Conservation (phyloP, 2,329 filamentous ascomycete genomes). For the Colletotrichum phormii region DNA sequence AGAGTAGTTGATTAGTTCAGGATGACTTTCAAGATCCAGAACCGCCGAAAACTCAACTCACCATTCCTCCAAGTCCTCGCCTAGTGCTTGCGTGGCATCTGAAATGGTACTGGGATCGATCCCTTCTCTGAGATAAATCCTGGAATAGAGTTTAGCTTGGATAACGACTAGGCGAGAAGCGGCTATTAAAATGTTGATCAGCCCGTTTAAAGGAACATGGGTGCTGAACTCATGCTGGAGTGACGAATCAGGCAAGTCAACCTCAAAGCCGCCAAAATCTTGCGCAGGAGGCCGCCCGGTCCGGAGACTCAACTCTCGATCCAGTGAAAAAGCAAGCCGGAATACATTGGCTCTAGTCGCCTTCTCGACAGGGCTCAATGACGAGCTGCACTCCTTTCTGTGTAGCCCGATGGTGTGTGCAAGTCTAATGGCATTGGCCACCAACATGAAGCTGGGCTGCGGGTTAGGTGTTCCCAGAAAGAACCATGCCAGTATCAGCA, state of each 20-base stretch:
- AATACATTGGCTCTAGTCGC: not conserved
- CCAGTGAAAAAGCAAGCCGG: not conserved
- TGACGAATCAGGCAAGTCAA: not conserved
- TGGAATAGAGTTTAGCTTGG: not conserved
- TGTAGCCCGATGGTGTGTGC: conserved; percentile 8
- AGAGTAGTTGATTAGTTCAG: not conserved
- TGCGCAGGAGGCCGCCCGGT: conserved; percentile 14
- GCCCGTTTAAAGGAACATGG: no score
- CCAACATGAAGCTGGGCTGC: conserved; percentile 13
- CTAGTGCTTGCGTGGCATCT: not conserved
- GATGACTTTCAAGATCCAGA: not conserved
- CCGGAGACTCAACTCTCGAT: not conserved
- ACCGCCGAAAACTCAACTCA: not conserved
- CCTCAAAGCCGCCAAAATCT: not conserved
- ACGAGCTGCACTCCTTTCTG: conserved; percentile 2
- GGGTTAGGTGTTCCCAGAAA: conserved; percentile 13
- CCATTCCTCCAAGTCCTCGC: not conserved
- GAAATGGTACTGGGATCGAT: not conserved
- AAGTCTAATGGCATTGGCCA: not conserved
- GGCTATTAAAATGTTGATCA: not conserved
- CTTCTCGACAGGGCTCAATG: not conserved
- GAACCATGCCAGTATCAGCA: not conserved
- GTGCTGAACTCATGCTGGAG: not conserved
- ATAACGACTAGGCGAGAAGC: not conserved
- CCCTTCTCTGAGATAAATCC: not conserved